Base-by-base conservation (phyloP, 2,329 filamentous ascomycete species). In the Diaporthe amygdali region DNA sequence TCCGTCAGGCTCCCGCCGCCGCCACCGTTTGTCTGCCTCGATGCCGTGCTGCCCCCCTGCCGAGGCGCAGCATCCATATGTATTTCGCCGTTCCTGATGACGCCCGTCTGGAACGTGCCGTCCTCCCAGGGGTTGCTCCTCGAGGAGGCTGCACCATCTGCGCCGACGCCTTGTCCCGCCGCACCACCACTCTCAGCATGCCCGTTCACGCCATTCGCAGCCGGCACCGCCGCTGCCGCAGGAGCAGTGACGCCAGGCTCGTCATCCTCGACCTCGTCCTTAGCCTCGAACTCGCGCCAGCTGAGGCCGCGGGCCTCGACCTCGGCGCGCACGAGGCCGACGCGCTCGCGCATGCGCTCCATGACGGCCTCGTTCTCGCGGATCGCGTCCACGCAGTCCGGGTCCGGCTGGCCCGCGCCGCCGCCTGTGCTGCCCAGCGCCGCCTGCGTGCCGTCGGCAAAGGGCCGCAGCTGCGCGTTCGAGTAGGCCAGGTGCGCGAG, bases 301-400 rank as follows among this genome's bases (percentile, higher is more conserved):
- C 81, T 85, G 69, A 85, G 74, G 2, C 90, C 90, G 5, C 90
- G 82, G 10, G 78, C 77, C 80, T 91, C 88, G 10, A 94, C 89
- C 82, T 95, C 93, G 51, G 78, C 82, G 74, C 86, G 88, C 73
- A 94, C 83, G 63, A 94, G 79, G 68, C 83, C 84, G 73, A 94
- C 87, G 79, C 92, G 86, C 81, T 90, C 88, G 73, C 87, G 84
- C 88, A 94, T 93, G 75, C 92, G 87, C 73, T 81, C 84, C 70
- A 95, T 92, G 70, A 95, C 92, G 25, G 78, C 80, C 76, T 91
- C 87, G 81, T 95, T 95, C 81, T 95, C 93, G 70, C 82, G 80
- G 78, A 95, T 93, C 71, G 93, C 93, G 71, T 94, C 92, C 75
- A 89, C 83, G 83, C 93, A 95, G 79, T 93, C 92, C 73, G 85